Conservation (phyloP, 805 yeast species). For the Myxozyma mucilagina region DNA sequence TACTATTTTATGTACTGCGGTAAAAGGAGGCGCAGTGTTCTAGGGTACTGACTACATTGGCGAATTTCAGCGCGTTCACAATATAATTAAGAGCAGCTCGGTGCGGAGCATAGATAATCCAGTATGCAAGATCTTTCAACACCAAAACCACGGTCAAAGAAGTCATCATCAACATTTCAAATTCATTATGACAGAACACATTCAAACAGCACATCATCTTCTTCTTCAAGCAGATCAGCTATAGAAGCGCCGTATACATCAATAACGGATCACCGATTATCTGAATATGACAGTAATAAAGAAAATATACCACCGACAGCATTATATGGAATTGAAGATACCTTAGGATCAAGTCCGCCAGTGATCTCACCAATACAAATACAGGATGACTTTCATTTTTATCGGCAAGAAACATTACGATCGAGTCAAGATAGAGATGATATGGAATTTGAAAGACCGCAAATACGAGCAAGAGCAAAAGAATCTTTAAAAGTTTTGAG, state of each 20-base stretch:
- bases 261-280: not conserved
- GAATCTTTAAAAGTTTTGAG: not conserved
- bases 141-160: not conserved
- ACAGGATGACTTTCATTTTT: no score
- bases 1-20: no score
- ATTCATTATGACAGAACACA: no score
- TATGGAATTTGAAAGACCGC: no score
- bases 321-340: not conserved
- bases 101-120: no score
- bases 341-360: not conserved
- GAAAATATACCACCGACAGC: conserved; percentile 20
- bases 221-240: no score
- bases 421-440: no score
- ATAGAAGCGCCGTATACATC: not conserved
- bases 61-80: no score
- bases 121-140: not conserved
- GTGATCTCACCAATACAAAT: not conserved
- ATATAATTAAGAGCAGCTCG: no score
- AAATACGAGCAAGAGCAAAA: not conserved
- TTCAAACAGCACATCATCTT: not conserved
- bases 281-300: conserved; percentile 15
- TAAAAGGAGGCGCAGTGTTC: no score
- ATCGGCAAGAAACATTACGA: no score
- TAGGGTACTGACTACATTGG: no score
- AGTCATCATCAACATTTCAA: not conserved